phyloP scores from a whole-genome alignment of 306 rosid genomes.

The Malus orientalis region DNA sequence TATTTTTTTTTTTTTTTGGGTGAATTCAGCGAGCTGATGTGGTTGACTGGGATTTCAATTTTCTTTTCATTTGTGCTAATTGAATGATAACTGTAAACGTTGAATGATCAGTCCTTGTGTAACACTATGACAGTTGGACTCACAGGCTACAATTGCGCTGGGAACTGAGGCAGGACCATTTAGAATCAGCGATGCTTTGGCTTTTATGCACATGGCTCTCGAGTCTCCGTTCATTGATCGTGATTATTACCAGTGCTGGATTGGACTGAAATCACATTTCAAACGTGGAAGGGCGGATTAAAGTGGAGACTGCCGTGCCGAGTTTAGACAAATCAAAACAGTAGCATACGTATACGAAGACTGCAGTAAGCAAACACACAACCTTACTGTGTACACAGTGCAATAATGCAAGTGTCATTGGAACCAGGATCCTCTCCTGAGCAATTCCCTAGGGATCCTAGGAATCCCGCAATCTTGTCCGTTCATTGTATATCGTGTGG shows the following conservation, averaged over 20 bases:
- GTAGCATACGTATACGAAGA: background rate
- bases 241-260: slow-evolving; percentile 94
- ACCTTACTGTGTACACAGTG: too few species aligned
- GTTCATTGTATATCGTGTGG: too few species aligned
- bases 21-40: background rate
- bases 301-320: background rate
- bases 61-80: background rate
- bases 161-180: slow-evolving; percentile 65
- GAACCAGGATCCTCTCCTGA: too few species aligned
- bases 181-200: slow-evolving; percentile 66
- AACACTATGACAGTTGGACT: background rate
- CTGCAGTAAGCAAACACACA: background rate
- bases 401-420: too few species aligned
- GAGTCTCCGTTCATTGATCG: slow-evolving; percentile 72
- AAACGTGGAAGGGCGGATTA: background rate
- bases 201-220: slow-evolving; percentile 70
- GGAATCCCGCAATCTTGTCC: too few species aligned
- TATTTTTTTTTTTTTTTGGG: too few species aligned
- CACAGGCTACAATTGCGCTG: slow-evolving; percentile 59
- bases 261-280: slow-evolving; percentile 75
- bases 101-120: background rate
- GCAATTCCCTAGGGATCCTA: too few species aligned
- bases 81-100: background rate
- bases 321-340: background rate
- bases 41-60: background rate